A percentile compares a stretch with the other conserved stretches of the same genome.
phyloP scores from a whole-genome alignment of 306 rosid species.

The Trifolium fragiferum region DNA sequence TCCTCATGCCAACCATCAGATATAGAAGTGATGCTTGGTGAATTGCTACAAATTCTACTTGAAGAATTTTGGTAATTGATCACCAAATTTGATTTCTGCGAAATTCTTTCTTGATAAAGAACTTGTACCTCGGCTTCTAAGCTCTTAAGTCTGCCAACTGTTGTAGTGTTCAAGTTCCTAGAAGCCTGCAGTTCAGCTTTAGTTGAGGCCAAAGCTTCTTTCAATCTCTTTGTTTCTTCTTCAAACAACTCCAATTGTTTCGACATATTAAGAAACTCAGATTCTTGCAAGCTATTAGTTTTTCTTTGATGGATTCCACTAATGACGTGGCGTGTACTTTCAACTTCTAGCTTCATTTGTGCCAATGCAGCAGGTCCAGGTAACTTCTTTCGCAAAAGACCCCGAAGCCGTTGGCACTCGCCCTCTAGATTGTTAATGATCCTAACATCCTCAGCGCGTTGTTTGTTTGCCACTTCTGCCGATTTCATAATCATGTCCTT shows the following conservation, averaged over 20 bases:
- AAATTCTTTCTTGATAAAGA: slow-evolving; percentile 57
- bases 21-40: slow-evolving; percentile 72
- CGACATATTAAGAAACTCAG: slow-evolving; percentile 69
- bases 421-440: slow-evolving; percentile 80
- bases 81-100: slow-evolving; percentile 66
- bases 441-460: slow-evolving; percentile 71
- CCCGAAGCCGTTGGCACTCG: slow-evolving; percentile 86
- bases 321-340: slow-evolving; percentile 62
- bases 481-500: slow-evolving; percentile 85
- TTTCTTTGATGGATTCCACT: slow-evolving; percentile 61
- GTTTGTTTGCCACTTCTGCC: slow-evolving; percentile 80
- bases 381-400: slow-evolving; percentile 85
- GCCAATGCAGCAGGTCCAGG: slow-evolving; percentile 97
- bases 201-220: slow-evolving; percentile 88
- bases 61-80: slow-evolving; percentile 50
- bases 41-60: slow-evolving; percentile 61
- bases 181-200: slow-evolving; percentile 78
- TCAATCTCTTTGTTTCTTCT: slow-evolving; percentile 84
- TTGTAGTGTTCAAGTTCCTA: slow-evolving; percentile 72
- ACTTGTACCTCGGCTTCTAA: slow-evolving; percentile 70
- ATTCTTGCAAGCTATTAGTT: slow-evolving; percentile 65
- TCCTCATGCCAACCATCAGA: slow-evolving; percentile 79
- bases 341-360: slow-evolving; percentile 93
- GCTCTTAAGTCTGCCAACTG: slow-evolving; percentile 66
- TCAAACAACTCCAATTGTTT: slow-evolving; percentile 67